Base-by-base conservation (phyloP, 2,329 filamentous ascomycete genomes). In the Colletotrichum lini region DNA sequence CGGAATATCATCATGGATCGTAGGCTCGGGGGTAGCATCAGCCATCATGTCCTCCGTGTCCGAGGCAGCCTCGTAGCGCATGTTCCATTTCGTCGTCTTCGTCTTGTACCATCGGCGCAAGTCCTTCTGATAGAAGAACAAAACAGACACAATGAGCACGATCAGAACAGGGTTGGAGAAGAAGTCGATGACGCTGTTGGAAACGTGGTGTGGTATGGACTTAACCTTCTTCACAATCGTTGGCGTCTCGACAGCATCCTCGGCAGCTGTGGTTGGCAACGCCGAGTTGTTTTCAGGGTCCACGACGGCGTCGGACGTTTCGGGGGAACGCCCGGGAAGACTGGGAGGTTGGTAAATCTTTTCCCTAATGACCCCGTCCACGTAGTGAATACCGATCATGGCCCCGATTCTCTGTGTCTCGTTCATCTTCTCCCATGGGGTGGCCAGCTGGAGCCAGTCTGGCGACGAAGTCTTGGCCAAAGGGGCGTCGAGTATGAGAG, bases 401-500 rank as follows among this genome's bases (percentile, higher is more conserved):
- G 87, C 90, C 66, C 89, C 86, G 13, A 87, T 86, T 13, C 92
- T 82, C 74, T 90, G 88, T 2, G 80, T 79, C 60, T 80, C 77
- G 54, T 77, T 80, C 52, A 84, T 75, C 18, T 80, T 81, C 53
- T 86, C 82, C 79, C 80, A 82, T 3, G 80, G 78, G 12, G 80
- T 77, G 4, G 77, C 78, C 42, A 80, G 77, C n/a, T 89, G 82
- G 79, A 85, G 84, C 80, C 86, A 91, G 38, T 84, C 84, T 9
- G 80, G 78, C 15, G 76, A 81, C 74, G 83, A 83, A 53, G 85
- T 83, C 73, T 81, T 83, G 26, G 84, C 89, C 2, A 78, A 73
- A 0, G 87, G 86, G 0, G 87, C 91, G 64, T 94, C 90, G 26
- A 95, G 92, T 38, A 98, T 94, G 12, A 96, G 87, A 4, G 96